Percentiles rank a stretch among this genome's conserved stretches.
These are phyloP conservation scores for Penicillium fuscoglaucum DNA, from an alignment of 2,329 filamentous ascomycete species.

Conservation along the genomic window DNA sequence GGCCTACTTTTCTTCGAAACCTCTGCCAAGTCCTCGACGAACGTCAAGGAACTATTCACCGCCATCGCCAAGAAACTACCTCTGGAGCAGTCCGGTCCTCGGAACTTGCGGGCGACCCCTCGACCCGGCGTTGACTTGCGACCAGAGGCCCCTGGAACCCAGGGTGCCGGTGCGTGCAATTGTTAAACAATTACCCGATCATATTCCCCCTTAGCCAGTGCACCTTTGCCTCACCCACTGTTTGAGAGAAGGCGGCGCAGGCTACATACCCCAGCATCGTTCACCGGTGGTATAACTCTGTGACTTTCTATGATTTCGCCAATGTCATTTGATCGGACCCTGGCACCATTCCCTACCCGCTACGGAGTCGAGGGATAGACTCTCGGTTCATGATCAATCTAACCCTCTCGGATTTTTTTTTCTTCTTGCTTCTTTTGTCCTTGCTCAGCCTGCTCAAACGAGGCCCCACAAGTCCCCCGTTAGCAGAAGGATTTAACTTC, in stretches of 20 bases:
- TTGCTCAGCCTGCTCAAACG: slow-evolving; percentile 16
- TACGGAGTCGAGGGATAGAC: slow-evolving; percentile 15
- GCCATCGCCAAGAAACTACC: slow-evolving; percentile 97
- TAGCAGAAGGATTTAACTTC: slow-evolving; percentile 18
- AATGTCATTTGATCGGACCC: slow-evolving; percentile 2
- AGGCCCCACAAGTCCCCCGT: slow-evolving; percentile 14
- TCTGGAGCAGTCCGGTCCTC: slow-evolving; percentile 90
- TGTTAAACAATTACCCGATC: slow-evolving; percentile 50
- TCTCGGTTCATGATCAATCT: slow-evolving; percentile 17
- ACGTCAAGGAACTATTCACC: slow-evolving; percentile 93
- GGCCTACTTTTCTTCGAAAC: slow-evolving; percentile 98
- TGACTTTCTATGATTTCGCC: slow-evolving; percentile 15
- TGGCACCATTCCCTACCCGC: slow-evolving; percentile 4
- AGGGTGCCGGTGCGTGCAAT: slow-evolving; percentile 61
- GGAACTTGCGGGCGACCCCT: slow-evolving; percentile 70
- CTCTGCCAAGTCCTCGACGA: slow-evolving; percentile 94
- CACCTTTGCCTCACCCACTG: background rate
- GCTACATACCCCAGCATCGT: slow-evolving; percentile 1
- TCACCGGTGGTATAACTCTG: slow-evolving; percentile 9
- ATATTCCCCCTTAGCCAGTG: background rate
- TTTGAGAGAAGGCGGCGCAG: slow-evolving; percentile 2
- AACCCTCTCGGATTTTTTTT: slow-evolving; percentile 17
- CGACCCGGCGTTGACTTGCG: slow-evolving; percentile 67
- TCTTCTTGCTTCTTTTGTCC: slow-evolving; percentile 20
- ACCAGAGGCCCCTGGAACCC: slow-evolving; percentile 61